Conservation (phyloP, 192 early-diverging fungal species). For the Lunasporangiospora selenospora region DNA sequence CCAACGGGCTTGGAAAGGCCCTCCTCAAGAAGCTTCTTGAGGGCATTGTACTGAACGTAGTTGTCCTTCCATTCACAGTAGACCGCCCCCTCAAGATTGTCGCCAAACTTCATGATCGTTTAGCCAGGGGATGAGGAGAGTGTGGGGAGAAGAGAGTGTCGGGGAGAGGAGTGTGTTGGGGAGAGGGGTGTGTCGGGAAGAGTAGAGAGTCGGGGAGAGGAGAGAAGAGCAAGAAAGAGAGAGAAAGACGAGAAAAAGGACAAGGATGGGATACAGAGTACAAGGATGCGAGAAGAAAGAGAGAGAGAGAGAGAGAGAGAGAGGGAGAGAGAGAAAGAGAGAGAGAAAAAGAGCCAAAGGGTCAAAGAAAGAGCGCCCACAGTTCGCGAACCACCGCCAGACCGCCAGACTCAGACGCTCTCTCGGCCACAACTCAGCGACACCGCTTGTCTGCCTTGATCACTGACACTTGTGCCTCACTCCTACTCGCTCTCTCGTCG, state of each 20-base stretch:
- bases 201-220: neutral
- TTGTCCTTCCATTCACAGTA: conserved; percentile 82
- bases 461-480: no score
- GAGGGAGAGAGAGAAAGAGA: neutral
- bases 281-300: neutral
- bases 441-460: no score
- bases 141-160: neutral
- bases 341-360: no score
- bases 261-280: neutral
- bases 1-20: conserved; percentile 65
- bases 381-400: no score
- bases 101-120: conserved; percentile 86
- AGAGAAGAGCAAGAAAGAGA: neutral
- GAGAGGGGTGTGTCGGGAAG: neutral
- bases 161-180: neutral
- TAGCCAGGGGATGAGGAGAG: no score
- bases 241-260: neutral
- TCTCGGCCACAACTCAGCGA: no score
- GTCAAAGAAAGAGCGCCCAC: no score
- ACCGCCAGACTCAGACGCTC: no score
- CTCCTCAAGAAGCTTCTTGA: conserved; percentile 84
- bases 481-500: no score
- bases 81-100: conserved; percentile 73
- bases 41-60: conserved; percentile 82
- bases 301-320: neutral